A percentile compares a stretch with the other conserved stretches of the same genome.
These are phyloP conservation scores for Escallonia rubra DNA, from an alignment of 129 eudicot species.

Conservation along the genomic window DNA sequence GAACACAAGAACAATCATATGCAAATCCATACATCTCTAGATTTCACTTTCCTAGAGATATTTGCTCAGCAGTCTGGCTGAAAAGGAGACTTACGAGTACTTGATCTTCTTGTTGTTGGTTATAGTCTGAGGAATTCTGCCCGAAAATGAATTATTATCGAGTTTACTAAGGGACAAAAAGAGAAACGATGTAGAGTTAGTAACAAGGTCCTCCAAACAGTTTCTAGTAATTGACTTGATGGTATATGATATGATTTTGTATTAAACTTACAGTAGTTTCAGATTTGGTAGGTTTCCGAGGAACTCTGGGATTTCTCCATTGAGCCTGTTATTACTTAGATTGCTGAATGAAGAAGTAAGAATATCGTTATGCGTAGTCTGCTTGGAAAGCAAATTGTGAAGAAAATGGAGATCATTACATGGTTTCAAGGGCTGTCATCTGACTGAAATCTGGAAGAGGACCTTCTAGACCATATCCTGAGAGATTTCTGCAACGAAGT, in stretches of 20 bases:
- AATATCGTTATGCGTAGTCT: background rate
- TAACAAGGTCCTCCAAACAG: background rate
- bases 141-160: slow-evolving; percentile 4
- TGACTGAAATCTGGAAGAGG: slow-evolving; percentile 14
- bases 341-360: slow-evolving; percentile 9
- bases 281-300: slow-evolving; percentile 14
- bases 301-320: slow-evolving; percentile 12
- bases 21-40: no score
- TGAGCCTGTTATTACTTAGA: slow-evolving; percentile 13
- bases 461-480: slow-evolving; percentile 13
- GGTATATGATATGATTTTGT: background rate
- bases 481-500: slow-evolving; percentile 3
- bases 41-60: no score
- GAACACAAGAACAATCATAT: no score
- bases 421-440: slow-evolving; percentile 12
- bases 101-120: slow-evolving; percentile 3
- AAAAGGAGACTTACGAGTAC: background rate
- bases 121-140: slow-evolving; percentile 6
- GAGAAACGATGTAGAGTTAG: no score
- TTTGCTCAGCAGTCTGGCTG: no score
- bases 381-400: background rate
- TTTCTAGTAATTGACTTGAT: background rate
- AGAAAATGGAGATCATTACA: background rate
- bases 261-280: slow-evolving; percentile 6
- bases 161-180: slow-evolving; percentile 1